A percentile compares a stretch with the other conserved stretches of the same genome.
These are phyloP conservation scores for Mrakia gelida DNA, from an alignment of 768 basidiomycete species.

Conservation along the genomic window DNA sequence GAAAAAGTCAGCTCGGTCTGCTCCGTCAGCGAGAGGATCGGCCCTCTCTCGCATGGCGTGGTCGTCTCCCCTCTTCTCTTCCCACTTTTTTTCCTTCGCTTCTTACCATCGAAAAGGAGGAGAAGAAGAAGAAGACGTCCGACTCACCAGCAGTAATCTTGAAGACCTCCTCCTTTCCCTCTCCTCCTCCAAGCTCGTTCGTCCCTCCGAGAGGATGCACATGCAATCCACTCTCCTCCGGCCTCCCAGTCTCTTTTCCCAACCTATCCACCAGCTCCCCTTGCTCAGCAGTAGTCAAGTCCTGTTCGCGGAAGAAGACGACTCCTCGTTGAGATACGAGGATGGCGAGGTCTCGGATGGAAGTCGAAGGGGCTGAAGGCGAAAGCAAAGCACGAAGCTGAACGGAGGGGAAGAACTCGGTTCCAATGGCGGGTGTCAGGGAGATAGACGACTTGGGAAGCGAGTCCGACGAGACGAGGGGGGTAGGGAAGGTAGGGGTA, in stretches of 20 bases:
- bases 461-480: background rate
- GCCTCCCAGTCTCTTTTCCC: conserved; percentile 54
- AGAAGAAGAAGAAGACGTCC: no score
- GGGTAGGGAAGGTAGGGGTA: background rate
- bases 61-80: conserved; percentile 35
- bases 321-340: conserved; percentile 54
- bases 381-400: conserved; percentile 52
- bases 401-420: conserved; percentile 50
- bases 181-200: conserved; percentile 49
- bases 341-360: conserved; percentile 56
- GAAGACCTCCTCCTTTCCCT: conserved; percentile 48
- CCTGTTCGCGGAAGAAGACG: conserved; percentile 61
- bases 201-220: conserved; percentile 55
- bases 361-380: conserved; percentile 39
- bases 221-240: conserved; percentile 52
- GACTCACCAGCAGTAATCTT: conserved; percentile 50
- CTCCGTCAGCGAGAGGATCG: background rate
- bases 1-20: background rate
- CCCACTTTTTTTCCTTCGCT: conserved; percentile 31
- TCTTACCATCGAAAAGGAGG: background rate
- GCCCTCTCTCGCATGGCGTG: conserved; percentile 37
- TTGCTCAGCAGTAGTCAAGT: conserved; percentile 54
- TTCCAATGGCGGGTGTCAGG: conserved; percentile 58
- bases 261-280: conserved; percentile 52
- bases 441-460: conserved; percentile 30